Evolutionary conservation across 139 green algal genomes (phyloP), one percentile per base, ranked within the genome.

Genomic region (Dunaliella primolecta): DNA sequence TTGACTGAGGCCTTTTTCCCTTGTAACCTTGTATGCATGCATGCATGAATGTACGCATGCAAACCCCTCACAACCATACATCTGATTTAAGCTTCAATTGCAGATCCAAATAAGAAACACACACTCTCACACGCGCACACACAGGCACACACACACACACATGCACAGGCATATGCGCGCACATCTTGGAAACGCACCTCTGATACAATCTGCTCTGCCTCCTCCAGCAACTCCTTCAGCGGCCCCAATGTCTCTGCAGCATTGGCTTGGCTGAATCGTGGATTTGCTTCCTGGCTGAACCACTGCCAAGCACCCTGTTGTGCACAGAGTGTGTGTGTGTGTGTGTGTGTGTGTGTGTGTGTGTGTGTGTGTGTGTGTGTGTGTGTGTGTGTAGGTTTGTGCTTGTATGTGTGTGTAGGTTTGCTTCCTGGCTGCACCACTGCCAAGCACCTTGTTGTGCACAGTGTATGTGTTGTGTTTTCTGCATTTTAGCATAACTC

Each of bases 251-350:
- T 85, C 85, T 91, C 85, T 2, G 25, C 64, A 75, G 82, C 27
- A n/a, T 91, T 86, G 35, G 78, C 84, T 7, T 35, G 70, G 57
- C 71, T 86, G 46, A 75, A 89, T 0, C 34, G 35, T 2, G 75
- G 75, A 20, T 36, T 24, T 29, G 79, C 88, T 38, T 91, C 88
- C 37, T 88, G 36, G 7, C 11, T 35, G 46, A 80, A 91, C 88
- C 88, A 91, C 2, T 1, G 23, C 31, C 56, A 76, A 25, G 81
- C 87, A 7, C 31, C 46, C 46, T 64, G 15, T 64, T 7, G 27
- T 2, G 70, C 70, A n/a, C n/a, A 25, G 46, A 15, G 46, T 64
- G 46, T 15, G 46, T 64, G 46, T 64, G 46, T 64, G 46, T 15
- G 46, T 64, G 46, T 15, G 46, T 64, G 46, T 15, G 46, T 64